Conservation (phyloP, 805 yeast genomes). For the Cyberlindnera petersonii region DNA sequence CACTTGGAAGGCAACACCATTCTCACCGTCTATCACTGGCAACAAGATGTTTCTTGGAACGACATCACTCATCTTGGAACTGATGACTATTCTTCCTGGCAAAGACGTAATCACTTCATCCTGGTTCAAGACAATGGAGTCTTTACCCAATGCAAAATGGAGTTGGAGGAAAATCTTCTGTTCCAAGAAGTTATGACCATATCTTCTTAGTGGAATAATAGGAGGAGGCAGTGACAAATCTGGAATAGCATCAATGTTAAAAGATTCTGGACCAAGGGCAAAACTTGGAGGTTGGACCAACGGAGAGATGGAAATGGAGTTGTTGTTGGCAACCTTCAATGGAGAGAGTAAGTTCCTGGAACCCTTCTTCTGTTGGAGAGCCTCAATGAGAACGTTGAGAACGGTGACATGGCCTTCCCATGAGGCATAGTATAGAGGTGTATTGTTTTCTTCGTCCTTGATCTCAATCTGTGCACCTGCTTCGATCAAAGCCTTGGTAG, state of each 20-base stretch:
- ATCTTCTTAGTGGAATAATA: slow-evolving; percentile 84
- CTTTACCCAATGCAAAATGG: slow-evolving; percentile 49
- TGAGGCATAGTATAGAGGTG: slow-evolving; percentile 84
- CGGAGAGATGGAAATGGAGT: slow-evolving; percentile 9
- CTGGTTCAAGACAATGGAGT: slow-evolving; percentile 37
- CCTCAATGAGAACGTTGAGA: slow-evolving; percentile 58
- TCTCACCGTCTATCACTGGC: slow-evolving; percentile 58
- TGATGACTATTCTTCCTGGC: slow-evolving; percentile 81
- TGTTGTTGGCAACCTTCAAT: slow-evolving; percentile 16
- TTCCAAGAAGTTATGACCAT: slow-evolving; percentile 94
- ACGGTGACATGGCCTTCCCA: slow-evolving; percentile 93
- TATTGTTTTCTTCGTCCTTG: slow-evolving; percentile 73
- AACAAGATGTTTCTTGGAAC: slow-evolving; percentile 83
- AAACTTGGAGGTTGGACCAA: slow-evolving; percentile 21
- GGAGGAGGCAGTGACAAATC: slow-evolving; percentile 94
- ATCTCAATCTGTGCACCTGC: slow-evolving; percentile 67
- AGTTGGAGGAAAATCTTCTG: slow-evolving; percentile 82
- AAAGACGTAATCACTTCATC: slow-evolving; percentile 43
- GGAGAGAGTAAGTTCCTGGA: slow-evolving; percentile 24
- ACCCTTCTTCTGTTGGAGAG: slow-evolving; percentile 17
- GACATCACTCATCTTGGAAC: slow-evolving; percentile 70
- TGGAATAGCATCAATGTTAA: slow-evolving; percentile 71
- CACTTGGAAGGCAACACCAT: slow-evolving; percentile 76
- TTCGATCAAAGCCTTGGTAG: slow-evolving; percentile 66
- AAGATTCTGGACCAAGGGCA: slow-evolving; percentile 26